Evolutionary conservation across 2,329 filamentous ascomycete genomes (phyloP), one percentile per base, ranked within the genome.

Genomic region (Neofusicoccum parvum): DNA sequence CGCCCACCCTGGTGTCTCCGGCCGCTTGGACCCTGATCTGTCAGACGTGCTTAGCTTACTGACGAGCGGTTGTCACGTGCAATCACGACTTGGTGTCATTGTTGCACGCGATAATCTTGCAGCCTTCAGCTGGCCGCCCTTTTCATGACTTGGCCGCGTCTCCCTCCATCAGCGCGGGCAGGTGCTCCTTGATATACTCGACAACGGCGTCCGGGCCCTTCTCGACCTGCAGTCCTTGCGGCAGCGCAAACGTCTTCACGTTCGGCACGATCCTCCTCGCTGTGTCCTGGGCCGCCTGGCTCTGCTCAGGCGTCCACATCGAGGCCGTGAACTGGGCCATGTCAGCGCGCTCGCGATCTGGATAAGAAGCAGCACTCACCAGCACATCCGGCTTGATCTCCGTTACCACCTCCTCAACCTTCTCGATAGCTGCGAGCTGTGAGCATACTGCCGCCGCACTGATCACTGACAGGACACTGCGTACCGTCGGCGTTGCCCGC

Each of bases 401-500:
- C 68, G 78, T 80, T 17, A 88, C 86, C 66, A 83, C 85, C 10
- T 76, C 71, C 51, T 80, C 80, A 4, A 90, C 86, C 69, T 86
- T 41, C 5, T 39, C 39, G 32, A 87, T 86, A 49, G 72, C 83
- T 85, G 51, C 1, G 46, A 39, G 53, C 12, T 7, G 20, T 50
- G 27, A 62, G 58, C 6, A 43, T 6, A 32, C 2, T 27, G 15
- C 5, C 20, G 41, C n/a, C 66, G 64, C 48, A 27, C 11, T 6
- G 14, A 46, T 49, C 62, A n/a, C 11, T 15, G 17, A n/a, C 32
- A 39, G 50, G 10, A 53, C 3, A 50, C 3, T 2, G 74, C 82
- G 70, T 75, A 89, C 87, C 85, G 48, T 86, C 83, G 70, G 83
- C 86, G 73, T 91, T 91, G 41, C 80, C 87, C 27, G 85, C 81